Percentiles rank a stretch among this genome's conserved stretches.
phyloP scores from a whole-genome alignment of 2,329 filamentous ascomycete species.

The Beauveria varroae region DNA sequence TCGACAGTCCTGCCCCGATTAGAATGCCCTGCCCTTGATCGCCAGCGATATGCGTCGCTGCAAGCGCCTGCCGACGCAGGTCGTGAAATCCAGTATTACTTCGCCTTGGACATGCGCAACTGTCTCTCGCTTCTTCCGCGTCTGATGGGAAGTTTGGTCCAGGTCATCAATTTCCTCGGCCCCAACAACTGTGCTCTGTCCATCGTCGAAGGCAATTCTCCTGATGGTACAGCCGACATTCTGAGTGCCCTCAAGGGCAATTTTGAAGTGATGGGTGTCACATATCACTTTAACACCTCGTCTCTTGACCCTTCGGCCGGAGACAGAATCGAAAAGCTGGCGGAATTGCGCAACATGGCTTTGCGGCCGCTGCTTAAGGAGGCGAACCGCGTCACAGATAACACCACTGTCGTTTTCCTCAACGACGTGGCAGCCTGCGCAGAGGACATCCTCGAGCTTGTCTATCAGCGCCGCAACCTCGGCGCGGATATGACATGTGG shows the following conservation, averaged over 20 bases:
- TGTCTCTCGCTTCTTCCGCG: slow-evolving; percentile 37
- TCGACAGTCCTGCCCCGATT: slow-evolving; percentile 18
- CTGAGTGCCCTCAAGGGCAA: slow-evolving; percentile 32
- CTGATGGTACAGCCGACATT: slow-evolving; percentile 46
- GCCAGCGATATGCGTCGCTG: slow-evolving; percentile 18
- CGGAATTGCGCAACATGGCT: slow-evolving; percentile 45
- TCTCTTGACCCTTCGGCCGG: slow-evolving; percentile 34
- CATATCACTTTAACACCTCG: slow-evolving; percentile 36
- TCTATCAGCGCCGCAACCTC: slow-evolving; percentile 38
- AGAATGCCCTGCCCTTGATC: slow-evolving; percentile 21
- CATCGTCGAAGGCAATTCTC: slow-evolving; percentile 47
- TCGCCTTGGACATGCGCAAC: slow-evolving; percentile 45
- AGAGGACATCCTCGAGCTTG: slow-evolving; percentile 51
- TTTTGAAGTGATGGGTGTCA: slow-evolving; percentile 29
- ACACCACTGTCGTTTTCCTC: slow-evolving; percentile 43
- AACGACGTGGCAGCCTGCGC: slow-evolving; percentile 46
- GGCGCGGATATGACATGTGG: slow-evolving; percentile 49
- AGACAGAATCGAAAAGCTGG: slow-evolving; percentile 39
- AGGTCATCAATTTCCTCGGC: slow-evolving; percentile 42
- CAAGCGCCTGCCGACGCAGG: neutral
- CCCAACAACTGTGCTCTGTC: slow-evolving; percentile 43
- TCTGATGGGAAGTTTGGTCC: slow-evolving; percentile 43
- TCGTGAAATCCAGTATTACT: slow-evolving; percentile 33
- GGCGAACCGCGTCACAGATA: slow-evolving; percentile 18
- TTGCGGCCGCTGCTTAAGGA: slow-evolving; percentile 36